Evolutionary conservation across 306 rosid genomes (phyloP).

Genomic region (Castanea crenata): DNA sequence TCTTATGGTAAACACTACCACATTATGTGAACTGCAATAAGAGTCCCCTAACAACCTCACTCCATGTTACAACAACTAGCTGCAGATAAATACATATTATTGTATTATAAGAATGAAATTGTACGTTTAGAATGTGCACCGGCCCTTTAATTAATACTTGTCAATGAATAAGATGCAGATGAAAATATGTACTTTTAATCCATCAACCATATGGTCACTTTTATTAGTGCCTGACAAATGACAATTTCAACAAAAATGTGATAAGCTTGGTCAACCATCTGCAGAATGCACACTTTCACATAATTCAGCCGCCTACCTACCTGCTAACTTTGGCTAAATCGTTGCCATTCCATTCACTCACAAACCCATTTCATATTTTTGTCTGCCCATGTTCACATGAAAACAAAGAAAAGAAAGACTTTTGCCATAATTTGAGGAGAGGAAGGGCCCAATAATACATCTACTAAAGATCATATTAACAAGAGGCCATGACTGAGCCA

Average conservation of each 20-base stretch:
- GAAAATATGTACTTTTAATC: background rate
- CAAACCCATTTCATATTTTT: slow-evolving; percentile 6
- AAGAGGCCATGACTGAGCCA: slow-evolving; percentile 19
- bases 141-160: background rate
- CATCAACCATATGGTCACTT: background rate
- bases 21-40: no score
- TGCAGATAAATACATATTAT: no score
- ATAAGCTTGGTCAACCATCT: slow-evolving; percentile 16
- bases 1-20: no score
- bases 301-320: background rate
- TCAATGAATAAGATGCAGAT: background rate
- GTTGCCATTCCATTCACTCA: slow-evolving; percentile 3
- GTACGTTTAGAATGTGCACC: background rate
- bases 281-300: slow-evolving; percentile 17
- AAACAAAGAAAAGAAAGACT: slow-evolving; percentile 26
- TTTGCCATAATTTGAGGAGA: slow-evolving; percentile 31
- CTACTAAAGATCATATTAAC: slow-evolving; percentile 12
- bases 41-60: no score
- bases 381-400: slow-evolving; percentile 43
- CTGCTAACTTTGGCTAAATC: background rate
- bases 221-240: background rate
- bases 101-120: no score
- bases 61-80: no score
- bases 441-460: slow-evolving; percentile 28
- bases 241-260: background rate